Evolutionary conservation across 495 filamentous ascomycete genomes (phyloP), one percentile per base, ranked within the genome.

Genomic region (Aspergillus funiculosus): DNA sequence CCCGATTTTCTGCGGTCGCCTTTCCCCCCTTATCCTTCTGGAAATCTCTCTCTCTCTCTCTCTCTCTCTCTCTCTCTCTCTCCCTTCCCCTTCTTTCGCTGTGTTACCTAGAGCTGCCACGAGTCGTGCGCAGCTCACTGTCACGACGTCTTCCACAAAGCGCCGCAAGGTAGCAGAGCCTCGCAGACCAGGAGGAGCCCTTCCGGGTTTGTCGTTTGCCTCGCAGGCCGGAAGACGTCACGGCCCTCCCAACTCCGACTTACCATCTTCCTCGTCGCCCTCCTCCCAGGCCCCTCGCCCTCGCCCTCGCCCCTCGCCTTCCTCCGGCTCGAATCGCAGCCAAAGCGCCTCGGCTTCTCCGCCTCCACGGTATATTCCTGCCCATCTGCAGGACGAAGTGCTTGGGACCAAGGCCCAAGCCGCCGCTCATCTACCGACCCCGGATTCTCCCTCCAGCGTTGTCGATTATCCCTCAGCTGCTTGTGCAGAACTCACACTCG

Each of bases 61-160:
- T 44, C 5, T 37, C 24, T 51, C 80, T n/a, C n/a, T 30, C 24
- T 17, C 39, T 28, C 22, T 30, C 18, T 28, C 39, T 14, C 24
- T 18, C 29, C 10, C 13, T 25, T 28, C 39, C 13, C 22, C 13
- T 30, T 7, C 49, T 44, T 30, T 43, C 49, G 51, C 34, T 46
- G 53, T 61, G 53, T 55, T 64, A 53, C 60, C 62, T 54, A 57
- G 70, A 73, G 70, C 70, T 73, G 70, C 67, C 66, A 66, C 67
- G 52, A 54, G 50, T 55, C 57, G 63, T 69, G 69, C 58, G 81
- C 83, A 85, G 83, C 83, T 86, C 83, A 70, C 75, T 68, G 78
- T 78, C 85, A 89, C 77, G 63, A 89, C 85, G 86, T 86, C 86
- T 80, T 86, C 84, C 71, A 76, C 76, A 75, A 94, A 94, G 83